Conservation (phyloP, 164 flowering plant species). For the Annona cherimola region DNA sequence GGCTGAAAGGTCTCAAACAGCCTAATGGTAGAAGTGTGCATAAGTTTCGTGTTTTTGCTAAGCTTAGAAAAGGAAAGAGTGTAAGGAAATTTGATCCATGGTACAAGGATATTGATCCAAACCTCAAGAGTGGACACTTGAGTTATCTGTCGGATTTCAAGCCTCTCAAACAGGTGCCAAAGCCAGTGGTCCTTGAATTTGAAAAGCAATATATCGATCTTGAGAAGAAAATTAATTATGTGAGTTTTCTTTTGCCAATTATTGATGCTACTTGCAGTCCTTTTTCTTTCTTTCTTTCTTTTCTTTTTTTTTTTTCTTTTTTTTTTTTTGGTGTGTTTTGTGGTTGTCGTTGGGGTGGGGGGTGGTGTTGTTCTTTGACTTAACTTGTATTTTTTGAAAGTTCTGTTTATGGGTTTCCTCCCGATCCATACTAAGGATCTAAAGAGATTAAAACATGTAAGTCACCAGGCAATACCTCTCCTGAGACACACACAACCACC, state of each 20-base stretch:
- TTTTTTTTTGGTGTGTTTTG: no score
- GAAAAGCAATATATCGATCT: slow-evolving; percentile 34
- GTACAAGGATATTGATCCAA: slow-evolving; percentile 24
- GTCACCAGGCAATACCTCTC: no score
- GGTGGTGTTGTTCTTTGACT: no score
- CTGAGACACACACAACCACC: no score
- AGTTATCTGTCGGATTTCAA: slow-evolving; percentile 27
- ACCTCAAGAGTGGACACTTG: slow-evolving; percentile 16
- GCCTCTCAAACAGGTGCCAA: slow-evolving; percentile 27
- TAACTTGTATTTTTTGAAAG: no score
- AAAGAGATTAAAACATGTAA: no score
- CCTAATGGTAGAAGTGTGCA: slow-evolving; percentile 4
- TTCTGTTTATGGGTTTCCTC: no score
- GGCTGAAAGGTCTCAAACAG: slow-evolving; percentile 5
- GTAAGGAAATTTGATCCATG: slow-evolving; percentile 23
- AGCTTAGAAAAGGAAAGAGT: slow-evolving; percentile 18
- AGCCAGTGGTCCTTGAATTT: slow-evolving; percentile 30
- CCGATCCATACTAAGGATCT: no score
- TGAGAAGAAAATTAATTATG: slow-evolving; percentile 26
- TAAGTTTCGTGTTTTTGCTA: slow-evolving; percentile 6
- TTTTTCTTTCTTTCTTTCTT: no score
- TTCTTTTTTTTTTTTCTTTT: no score
- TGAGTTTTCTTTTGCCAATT: background rate
- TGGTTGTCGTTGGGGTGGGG: no score
- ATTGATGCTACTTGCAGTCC: background rate